Conservation (phyloP, 805 yeast species). For the Candida krabiensis region DNA sequence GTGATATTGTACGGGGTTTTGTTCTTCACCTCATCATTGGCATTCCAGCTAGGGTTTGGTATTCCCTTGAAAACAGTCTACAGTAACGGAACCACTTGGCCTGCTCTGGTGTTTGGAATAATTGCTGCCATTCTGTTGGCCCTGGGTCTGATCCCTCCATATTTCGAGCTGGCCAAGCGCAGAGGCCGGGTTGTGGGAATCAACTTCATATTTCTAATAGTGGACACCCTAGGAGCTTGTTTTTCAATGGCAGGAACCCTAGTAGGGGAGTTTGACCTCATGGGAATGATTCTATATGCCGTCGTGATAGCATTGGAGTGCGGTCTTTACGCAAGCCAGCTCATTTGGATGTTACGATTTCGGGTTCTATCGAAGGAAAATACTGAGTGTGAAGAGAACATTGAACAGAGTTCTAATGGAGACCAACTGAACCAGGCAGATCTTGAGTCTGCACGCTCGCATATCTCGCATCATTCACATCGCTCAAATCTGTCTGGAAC, state of each 20-base stretch:
- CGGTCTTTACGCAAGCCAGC: conserved; percentile 74
- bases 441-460: too few species aligned
- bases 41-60: conserved; percentile 68
- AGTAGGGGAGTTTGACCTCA: conserved; percentile 64
- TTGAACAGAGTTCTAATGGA: conserved; percentile 3
- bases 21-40: conserved; percentile 49
- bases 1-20: conserved; percentile 36
- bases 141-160: conserved; percentile 83
- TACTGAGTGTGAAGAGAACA: conserved; percentile 4
- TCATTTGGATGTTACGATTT: conserved; percentile 63
- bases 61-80: conserved; percentile 64
- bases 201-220: conserved; percentile 70
- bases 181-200: conserved; percentile 86
- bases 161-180: conserved; percentile 77
- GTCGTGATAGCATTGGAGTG: conserved; percentile 73
- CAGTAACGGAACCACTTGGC: conserved; percentile 56
- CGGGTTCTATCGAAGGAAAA: conserved; percentile 18
- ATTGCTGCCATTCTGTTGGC: conserved; percentile 76
- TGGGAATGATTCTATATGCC: conserved; percentile 78
- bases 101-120: conserved; percentile 75
- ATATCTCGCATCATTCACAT: too few species aligned
- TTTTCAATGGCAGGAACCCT: conserved; percentile 63
- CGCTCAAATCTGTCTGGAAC: too few species aligned
- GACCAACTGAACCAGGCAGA: too few species aligned
- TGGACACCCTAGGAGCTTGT: conserved; percentile 81